A percentile compares a stretch with the other conserved stretches of the same genome.
These are phyloP conservation scores for Eragrostis nindensis DNA, from an alignment of 176 grass and related monocot species.

Conservation along the genomic window DNA sequence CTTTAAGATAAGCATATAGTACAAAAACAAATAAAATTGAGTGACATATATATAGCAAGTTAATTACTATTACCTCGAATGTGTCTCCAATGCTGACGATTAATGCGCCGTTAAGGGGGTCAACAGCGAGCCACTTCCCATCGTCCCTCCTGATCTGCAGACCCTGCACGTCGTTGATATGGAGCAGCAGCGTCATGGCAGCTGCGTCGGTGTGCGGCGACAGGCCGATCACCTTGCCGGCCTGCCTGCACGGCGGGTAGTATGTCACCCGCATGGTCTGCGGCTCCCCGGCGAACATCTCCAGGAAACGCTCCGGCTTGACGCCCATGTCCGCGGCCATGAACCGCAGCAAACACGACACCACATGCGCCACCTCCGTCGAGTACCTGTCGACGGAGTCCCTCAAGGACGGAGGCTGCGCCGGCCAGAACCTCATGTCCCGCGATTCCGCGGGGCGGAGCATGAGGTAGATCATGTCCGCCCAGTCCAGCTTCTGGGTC, in stretches of 20 bases:
- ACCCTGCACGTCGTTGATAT: conserved; percentile 45
- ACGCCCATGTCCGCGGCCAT: conserved; percentile 55
- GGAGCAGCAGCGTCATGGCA: conserved; percentile 33
- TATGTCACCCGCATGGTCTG: conserved; percentile 59
- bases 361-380: conserved; percentile 33
- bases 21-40: background rate
- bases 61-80: too few species aligned
- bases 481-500: too few species aligned
- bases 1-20: too few species aligned
- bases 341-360: conserved; percentile 28
- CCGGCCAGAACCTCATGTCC: conserved; percentile 40
- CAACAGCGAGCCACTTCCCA: conserved; percentile 45
- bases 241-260: conserved; percentile 53
- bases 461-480: too few species aligned
- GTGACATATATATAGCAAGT: background rate
- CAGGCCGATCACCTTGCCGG: conserved; percentile 48
- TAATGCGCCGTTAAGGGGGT: conserved; percentile 37
- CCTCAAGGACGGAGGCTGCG: background rate
- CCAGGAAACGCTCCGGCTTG: conserved; percentile 27
- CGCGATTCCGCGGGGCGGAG: conserved; percentile 13
- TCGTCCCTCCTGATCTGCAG: conserved; percentile 52
- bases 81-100: conserved; percentile 51
- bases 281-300: conserved; percentile 21
- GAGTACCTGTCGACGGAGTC: conserved; percentile 46
- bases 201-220: conserved; percentile 57